Base-by-base conservation (phyloP, 2,329 filamentous ascomycete genomes). In the Cercospora sp. region DNA sequence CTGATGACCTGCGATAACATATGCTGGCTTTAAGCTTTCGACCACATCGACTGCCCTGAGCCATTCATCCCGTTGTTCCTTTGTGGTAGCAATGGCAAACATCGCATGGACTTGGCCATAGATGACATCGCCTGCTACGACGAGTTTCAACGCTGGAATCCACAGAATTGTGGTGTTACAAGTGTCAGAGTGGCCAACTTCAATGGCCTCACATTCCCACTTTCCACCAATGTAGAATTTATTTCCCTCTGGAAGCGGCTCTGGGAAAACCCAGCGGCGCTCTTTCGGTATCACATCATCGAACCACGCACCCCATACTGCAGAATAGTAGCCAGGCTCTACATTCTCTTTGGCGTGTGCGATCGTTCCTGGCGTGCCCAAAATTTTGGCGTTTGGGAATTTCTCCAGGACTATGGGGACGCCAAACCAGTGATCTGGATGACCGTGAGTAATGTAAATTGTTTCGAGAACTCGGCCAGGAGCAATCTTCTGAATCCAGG, bases 81-180 rank as follows among this genome's bases (percentile, higher is more conserved):
- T 45, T n/a, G 64, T 69, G 9, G 39, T 66, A 8, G 67, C 67
- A 20, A 26, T 30, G 10, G 48, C 48, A 9, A 69, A 31, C 67
- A 69, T 69, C 30, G 63, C 58, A 60, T 69, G 67, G 2, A 69
- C 67, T n/a, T 66, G 39, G n/a, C 67, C 67, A 36, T 69, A 69
- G 3, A 69, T 55, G 1, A 69, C 67, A 42, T 69, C 67, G 20
- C 66, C 66, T 7, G 26, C 51, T 8, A 68, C 66, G n/a, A 51
- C 66, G 5, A 68, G 57, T 48, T 65, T 65, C 28, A 68, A 33
- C 39, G 48, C 36, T 18, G 66, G 63, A 8, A 65, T 48, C 66
- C 66, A 68, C 2, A 68, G 62, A 16, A 68, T 51, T 3, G 66
- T 68, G n/a, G 33, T 62, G 28, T 66, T 59, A 20, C 65, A 57